phyloP scores from a whole-genome alignment of 192 early-diverging fungal genomes.

The Coemansia erecta region DNA sequence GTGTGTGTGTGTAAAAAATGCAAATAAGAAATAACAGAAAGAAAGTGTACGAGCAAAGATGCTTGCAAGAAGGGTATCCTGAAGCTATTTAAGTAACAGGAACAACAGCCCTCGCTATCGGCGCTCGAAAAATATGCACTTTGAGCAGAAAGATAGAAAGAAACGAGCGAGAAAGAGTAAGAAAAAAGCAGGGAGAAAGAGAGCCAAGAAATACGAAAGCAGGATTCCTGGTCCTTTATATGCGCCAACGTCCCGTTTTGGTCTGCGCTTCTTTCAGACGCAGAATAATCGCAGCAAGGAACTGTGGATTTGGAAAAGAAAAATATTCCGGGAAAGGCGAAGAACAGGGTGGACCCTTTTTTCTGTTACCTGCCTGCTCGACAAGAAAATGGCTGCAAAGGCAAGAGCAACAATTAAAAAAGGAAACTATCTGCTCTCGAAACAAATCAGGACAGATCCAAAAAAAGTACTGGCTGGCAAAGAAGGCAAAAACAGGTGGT shows the following conservation, averaged over 20 bases:
- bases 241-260: not conserved
- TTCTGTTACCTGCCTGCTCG: not conserved
- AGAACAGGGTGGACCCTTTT: not conserved
- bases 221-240: too few relatives aligned
- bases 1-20: not conserved
- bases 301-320: slow-evolving; percentile 3
- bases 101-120: not conserved
- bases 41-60: not conserved
- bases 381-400: not conserved
- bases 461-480: not conserved
- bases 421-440: too few relatives aligned
- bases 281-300: slow-evolving; percentile 4
- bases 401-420: not conserved
- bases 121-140: not conserved
- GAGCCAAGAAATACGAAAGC: slow-evolving; percentile 6
- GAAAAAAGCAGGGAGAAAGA: slow-evolving; percentile 5
- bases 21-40: not conserved
- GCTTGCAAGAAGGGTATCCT: not conserved
- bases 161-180: not conserved
- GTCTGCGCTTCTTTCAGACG: not conserved
- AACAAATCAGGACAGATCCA: too few relatives aligned
- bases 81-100: not conserved
- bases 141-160: slow-evolving; percentile 8
- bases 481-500: not conserved
- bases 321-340: not conserved